phyloP scores from a whole-genome alignment of 108 stramenopile species.

The Chaetoceros muelleri region DNA sequence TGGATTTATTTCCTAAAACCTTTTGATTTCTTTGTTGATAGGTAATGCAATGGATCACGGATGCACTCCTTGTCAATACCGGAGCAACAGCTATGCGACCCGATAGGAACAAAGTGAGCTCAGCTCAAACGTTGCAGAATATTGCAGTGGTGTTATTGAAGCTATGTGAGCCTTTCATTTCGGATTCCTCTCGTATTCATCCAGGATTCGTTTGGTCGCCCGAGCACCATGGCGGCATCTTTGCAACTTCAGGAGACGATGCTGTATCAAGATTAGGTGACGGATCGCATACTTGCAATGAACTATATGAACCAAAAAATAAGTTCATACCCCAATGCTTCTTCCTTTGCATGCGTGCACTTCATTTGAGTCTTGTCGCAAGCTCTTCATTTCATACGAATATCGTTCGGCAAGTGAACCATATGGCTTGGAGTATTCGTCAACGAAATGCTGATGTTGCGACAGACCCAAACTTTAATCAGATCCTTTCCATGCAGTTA shows the following conservation, averaged over 20 bases:
- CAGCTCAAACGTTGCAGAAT: conserved; percentile 43
- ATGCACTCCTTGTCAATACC: conserved; percentile 66
- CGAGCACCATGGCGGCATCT: conserved; percentile 53
- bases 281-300: not conserved
- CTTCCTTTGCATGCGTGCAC: conserved; percentile 64
- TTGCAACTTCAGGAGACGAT: conserved; percentile 51
- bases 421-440: conserved; percentile 44
- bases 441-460: conserved; percentile 39
- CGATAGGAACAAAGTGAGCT: conserved; percentile 65
- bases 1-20: not conserved
- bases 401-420: conserved; percentile 41
- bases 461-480: conserved; percentile 59
- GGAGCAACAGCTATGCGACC: conserved; percentile 61
- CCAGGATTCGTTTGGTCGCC: conserved; percentile 56
- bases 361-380: conserved; percentile 62
- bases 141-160: conserved; percentile 54
- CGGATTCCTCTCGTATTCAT: conserved; percentile 52
- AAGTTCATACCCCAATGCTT: conserved; percentile 76
- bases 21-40: not conserved
- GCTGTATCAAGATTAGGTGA: conserved; percentile 66
- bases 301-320: conserved; percentile 59
- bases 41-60: conserved; percentile 69
- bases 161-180: conserved; percentile 73
- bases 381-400: conserved; percentile 34
- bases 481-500: conserved; percentile 38